Conservation (phyloP, 2,329 filamentous ascomycete species). For the Aplosporella prunicola region DNA sequence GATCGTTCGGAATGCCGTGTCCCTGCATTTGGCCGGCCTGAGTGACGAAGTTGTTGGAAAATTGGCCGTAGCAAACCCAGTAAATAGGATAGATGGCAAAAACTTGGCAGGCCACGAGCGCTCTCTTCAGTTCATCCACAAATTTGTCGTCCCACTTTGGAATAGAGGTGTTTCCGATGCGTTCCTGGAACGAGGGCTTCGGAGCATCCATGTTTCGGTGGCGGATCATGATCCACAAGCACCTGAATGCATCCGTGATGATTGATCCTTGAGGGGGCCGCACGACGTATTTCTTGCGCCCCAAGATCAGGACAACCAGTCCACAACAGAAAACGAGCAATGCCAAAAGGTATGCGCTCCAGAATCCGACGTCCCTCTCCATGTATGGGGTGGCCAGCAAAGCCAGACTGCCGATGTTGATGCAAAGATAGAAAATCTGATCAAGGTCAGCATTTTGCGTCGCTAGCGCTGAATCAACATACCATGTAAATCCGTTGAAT, state of each 20-base stretch:
- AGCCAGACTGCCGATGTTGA: slow-evolving; percentile 63
- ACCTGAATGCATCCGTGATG: slow-evolving; percentile 40
- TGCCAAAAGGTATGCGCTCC: slow-evolving; percentile 56
- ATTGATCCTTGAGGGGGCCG: slow-evolving; percentile 30
- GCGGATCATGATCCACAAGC: slow-evolving; percentile 45
- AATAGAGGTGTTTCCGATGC: slow-evolving; percentile 36
- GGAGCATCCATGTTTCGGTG: slow-evolving; percentile 49
- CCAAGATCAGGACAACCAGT: slow-evolving; percentile 41
- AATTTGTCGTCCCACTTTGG: slow-evolving; percentile 61
- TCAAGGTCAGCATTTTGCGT: too few relatives aligned
- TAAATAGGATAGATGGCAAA: slow-evolving; percentile 45
- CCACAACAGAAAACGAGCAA: slow-evolving; percentile 58
- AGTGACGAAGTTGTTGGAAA: slow-evolving; percentile 37
- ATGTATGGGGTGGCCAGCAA: slow-evolving; percentile 61
- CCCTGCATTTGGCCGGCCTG: slow-evolving; percentile 36
- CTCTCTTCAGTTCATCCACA: slow-evolving; percentile 62
- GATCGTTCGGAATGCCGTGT: slow-evolving; percentile 39
- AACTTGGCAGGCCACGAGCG: slow-evolving; percentile 57
- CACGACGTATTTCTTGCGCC: slow-evolving; percentile 29
- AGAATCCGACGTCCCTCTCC: slow-evolving; percentile 61
- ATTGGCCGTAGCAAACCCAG: slow-evolving; percentile 36
- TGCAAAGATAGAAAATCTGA: slow-evolving; percentile 63
- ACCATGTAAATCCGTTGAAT: slow-evolving; percentile 39
- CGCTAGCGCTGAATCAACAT: too few relatives aligned
- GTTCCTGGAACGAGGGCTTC: slow-evolving; percentile 56